These are phyloP conservation scores for Agrocybe chaxingu DNA, from an alignment of 768 basidiomycete genomes.

Conservation along the genomic window DNA sequence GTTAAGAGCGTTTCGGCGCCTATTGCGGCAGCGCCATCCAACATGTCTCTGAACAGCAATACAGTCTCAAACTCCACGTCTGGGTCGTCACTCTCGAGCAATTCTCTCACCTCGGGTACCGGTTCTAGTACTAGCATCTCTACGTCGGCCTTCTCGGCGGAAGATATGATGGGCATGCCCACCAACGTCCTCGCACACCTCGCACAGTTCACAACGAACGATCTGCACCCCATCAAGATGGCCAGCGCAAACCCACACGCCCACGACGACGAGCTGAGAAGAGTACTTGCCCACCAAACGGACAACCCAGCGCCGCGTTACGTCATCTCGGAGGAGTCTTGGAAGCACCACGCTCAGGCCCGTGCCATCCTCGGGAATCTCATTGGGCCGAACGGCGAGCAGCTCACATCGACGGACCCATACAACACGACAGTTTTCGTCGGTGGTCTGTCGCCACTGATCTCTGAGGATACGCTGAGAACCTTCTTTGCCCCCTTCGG, in stretches of 20 bases:
- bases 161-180: slow-evolving; percentile 50
- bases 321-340: slow-evolving; percentile 68
- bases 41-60: slow-evolving; percentile 31
- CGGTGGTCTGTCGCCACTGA: slow-evolving; percentile 83
- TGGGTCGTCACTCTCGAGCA: slow-evolving; percentile 46
- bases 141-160: slow-evolving; percentile 47
- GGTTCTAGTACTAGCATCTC: slow-evolving; percentile 48
- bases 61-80: slow-evolving; percentile 40
- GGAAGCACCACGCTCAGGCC: slow-evolving; percentile 83
- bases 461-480: slow-evolving; percentile 87
- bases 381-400: slow-evolving; percentile 84
- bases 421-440: slow-evolving; percentile 97
- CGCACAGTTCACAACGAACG: slow-evolving; percentile 42
- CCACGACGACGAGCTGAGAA: slow-evolving; percentile 36
- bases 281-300: slow-evolving; percentile 25
- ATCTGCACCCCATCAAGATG: slow-evolving; percentile 24
- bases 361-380: slow-evolving; percentile 79
- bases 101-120: slow-evolving; percentile 51
- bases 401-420: slow-evolving; percentile 87
- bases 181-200: slow-evolving; percentile 45
- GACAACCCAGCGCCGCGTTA: slow-evolving; percentile 47
- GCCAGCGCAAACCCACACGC: slow-evolving; percentile 35
- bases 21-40: slow-evolving; percentile 49
- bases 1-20: slow-evolving; percentile 70
- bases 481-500: slow-evolving; percentile 93